phyloP scores from a whole-genome alignment of 148 eudicot species.

The Dianthus caryophyllus region DNA sequence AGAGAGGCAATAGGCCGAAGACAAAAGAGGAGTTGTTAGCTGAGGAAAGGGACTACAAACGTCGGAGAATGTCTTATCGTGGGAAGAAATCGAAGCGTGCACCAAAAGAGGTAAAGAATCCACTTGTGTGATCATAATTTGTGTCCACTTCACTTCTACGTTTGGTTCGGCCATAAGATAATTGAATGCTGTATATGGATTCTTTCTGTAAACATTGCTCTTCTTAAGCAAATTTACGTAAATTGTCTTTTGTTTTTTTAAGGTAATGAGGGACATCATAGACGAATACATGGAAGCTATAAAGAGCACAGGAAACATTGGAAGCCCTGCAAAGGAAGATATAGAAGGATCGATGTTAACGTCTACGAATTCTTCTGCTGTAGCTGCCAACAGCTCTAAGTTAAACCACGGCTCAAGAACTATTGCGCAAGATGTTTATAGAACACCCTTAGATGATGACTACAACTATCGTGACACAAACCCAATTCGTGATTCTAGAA shows the following conservation, averaged over 20 bases:
- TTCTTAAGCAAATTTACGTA: too few species aligned
- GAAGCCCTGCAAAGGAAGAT: slow-evolving; percentile 36
- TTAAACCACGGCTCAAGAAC: slow-evolving; percentile 18
- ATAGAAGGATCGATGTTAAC: slow-evolving; percentile 29
- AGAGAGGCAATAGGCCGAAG: slow-evolving; percentile 55
- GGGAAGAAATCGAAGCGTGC: slow-evolving; percentile 86
- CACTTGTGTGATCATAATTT: neutral
- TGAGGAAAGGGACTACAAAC: slow-evolving; percentile 98
- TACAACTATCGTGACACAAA: slow-evolving; percentile 16
- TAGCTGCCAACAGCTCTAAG: slow-evolving; percentile 23
- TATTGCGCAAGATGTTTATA: slow-evolving; percentile 24
- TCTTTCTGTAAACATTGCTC: neutral
- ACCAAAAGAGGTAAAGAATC: slow-evolving; percentile 56
- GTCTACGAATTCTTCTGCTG: slow-evolving; percentile 30
- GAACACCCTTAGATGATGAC: slow-evolving; percentile 27
- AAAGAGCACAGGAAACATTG: slow-evolving; percentile 64
- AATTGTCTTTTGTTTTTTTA: neutral
- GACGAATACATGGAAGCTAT: slow-evolving; percentile 79
- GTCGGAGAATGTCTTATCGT: slow-evolving; percentile 94
- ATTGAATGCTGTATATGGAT: neutral
- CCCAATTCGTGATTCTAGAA: slow-evolving; percentile 20
- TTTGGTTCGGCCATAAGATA: neutral
- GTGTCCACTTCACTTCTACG: neutral
- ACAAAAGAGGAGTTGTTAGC: slow-evolving; percentile 90
- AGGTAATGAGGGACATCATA: slow-evolving; percentile 92